phyloP scores from a whole-genome alignment of 305 asterid genomes.

The Rubia occidens region DNA sequence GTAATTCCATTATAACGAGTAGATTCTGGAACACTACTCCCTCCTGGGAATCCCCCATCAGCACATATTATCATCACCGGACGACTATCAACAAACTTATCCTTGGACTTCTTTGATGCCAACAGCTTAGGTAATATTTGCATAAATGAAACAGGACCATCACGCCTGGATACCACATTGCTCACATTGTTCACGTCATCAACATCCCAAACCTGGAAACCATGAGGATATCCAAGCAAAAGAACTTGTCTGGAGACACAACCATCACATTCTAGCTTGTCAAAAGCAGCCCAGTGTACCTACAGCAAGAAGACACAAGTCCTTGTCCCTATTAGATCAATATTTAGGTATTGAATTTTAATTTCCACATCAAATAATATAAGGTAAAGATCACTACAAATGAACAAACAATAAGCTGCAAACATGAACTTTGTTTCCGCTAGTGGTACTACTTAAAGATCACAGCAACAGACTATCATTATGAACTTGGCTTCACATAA shows the following conservation, averaged over 20 bases:
- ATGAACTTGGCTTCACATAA: background rate
- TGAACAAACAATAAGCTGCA: background rate
- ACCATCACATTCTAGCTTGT: slow-evolving; percentile 49
- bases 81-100: slow-evolving; percentile 55
- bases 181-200: slow-evolving; percentile 71
- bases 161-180: slow-evolving; percentile 72
- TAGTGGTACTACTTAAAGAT: background rate
- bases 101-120: slow-evolving; percentile 29
- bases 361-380: slow-evolving; percentile 2
- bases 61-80: slow-evolving; percentile 77
- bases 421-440: background rate
- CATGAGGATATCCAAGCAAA: slow-evolving; percentile 64
- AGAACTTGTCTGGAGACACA: slow-evolving; percentile 36
- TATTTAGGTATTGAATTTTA: background rate
- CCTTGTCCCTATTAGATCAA: slow-evolving; percentile 5
- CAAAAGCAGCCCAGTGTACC: slow-evolving; percentile 94
- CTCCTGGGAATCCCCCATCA: slow-evolving; percentile 65
- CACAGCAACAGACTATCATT: slow-evolving; percentile 1
- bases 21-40: slow-evolving; percentile 35
- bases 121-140: slow-evolving; percentile 49
- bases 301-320: slow-evolving; percentile 17
- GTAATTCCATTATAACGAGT: slow-evolving; percentile 35
- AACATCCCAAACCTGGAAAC: slow-evolving; percentile 97
- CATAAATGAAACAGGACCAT: slow-evolving; percentile 82
- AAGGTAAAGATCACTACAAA: background rate